Base-by-base conservation (phyloP, 768 basidiomycete species). In the Lentinula boryana region DNA sequence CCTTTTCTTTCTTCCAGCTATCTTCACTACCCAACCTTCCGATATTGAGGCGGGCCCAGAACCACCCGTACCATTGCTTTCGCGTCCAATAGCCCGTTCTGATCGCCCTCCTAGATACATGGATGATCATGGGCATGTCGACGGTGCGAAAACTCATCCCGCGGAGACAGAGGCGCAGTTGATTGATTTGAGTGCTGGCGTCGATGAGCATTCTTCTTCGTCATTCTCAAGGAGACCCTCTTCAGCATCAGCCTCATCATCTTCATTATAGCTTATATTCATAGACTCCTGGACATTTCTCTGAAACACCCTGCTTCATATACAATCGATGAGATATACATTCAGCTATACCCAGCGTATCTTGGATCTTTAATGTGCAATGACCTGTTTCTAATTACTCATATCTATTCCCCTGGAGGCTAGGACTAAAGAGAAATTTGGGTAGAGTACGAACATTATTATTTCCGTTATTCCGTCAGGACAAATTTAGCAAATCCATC, bases 1-100 rank as follows among this genome's bases (percentile, higher is more conserved):
- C 43, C 72, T 92, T 53, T 92, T 89, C 74, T 91, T 92, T 78
- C 79, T 93, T 54, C 91, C 91, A 21, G 88, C 90, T 36, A 86
- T 91, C 66, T 88, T 92, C 69, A 79, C 88, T 3, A 63, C 75
- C 5, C 74, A 74, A 48, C 18, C 46, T 46, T 5, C 58, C 21
- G 78, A 81, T 60, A 74, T 83, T 51, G 81, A 82, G 64, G 70
- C 81, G 12, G 75, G 75, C 44, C 69, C 68, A 23, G 62, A 69
- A 50, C 58, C 66, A 18, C 53, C 62, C 5, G 65, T 68, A 35
- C 70, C 73, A 12, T 54, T 71, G 35, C 64, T 66, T 50, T 69
- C 73, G 33, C 67, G 67, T 33, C 72, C 70, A 15, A 67, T 63
- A 31, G 58, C 62, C 32, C 68, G 63, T 43, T n/a, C 33, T 12